Evolutionary conservation across 352 stramenopile genomes (phyloP), one percentile per base, ranked within the genome.

Genomic region (Phytophthora pisi): DNA sequence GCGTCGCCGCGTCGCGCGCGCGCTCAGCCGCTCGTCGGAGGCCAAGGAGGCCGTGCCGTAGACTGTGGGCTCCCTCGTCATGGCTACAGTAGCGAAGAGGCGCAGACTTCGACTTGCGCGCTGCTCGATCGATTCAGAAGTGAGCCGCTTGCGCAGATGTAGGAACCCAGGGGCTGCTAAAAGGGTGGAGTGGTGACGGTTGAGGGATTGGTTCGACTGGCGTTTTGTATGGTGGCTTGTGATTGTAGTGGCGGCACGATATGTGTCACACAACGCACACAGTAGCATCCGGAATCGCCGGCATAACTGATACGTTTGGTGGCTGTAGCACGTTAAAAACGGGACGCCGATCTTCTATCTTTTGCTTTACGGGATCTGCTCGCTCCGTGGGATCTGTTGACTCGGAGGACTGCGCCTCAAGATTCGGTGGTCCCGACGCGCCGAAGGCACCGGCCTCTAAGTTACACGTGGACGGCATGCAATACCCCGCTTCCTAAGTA

Each of bases 21-120:
- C 63, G 38, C 63, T 70, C 30, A 70, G 55, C 5, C 31, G 57
- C 55, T 65, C 63, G 38, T 70, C 63, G 56, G 55, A 66, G 2
- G 57, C 34, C 28, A 70, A 36, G 5, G 63, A 70, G 46, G 66
- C 65, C 18, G 70, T 82, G 58, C 74, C 74, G 74, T 82, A 82
- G n/a, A 61, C 65, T 2, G 74, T 82, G 15, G 57, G 50, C 59
- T 59, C 30, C 24, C 38, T 53, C 58, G 49, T 53, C 49, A 53
- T 66, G 3, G 26, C 26, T 30, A 30, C 0, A 5, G 2, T 36
- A 11, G 34, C 23, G 34, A 38, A 23, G 38, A 42, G 4, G 8
- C 34, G 34, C 34, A n/a, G 38, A 46, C 38, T 46, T 20, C 38
- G 38, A 46, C 38, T 46, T 46, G 38, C 15, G 38, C 38, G 16